Percentiles rank a stretch among this genome's conserved stretches.
Evolutionary conservation across 768 basidiomycete genomes (phyloP).

Genomic region (Suillus discolor): DNA sequence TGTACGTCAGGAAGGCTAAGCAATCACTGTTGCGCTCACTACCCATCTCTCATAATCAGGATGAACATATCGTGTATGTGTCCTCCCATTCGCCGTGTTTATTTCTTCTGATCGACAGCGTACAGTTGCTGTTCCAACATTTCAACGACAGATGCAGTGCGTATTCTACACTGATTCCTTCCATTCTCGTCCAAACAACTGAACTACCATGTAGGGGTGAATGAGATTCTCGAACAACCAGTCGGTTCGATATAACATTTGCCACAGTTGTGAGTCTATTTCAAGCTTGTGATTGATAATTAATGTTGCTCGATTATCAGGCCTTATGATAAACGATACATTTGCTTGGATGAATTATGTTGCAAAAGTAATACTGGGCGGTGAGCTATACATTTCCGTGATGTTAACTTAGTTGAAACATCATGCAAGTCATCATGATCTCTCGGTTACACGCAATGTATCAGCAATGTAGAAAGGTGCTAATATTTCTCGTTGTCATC

Average conservation of each 20-base stretch:
- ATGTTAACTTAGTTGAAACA: not conserved
- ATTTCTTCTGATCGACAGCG: not conserved
- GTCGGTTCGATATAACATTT: not conserved
- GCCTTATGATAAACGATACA: not conserved
- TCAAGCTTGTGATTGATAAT: not conserved
- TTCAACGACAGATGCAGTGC: not conserved
- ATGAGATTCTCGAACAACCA: not conserved
- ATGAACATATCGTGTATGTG: not conserved
- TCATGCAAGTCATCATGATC: not conserved
- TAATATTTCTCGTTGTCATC: not conserved
- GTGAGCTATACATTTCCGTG: not conserved
- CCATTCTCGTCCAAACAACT: not conserved
- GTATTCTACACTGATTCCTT: not conserved
- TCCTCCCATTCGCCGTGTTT: not conserved
- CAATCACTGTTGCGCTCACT: not conserved
- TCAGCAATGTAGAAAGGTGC: not conserved
- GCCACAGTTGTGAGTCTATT: not conserved
- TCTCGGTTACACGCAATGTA: not conserved
- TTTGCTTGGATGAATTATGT: not conserved
- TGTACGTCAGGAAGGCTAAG: not conserved
- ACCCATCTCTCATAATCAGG: not conserved
- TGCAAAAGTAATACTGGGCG: fast-evolving
- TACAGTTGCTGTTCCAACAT: not conserved
- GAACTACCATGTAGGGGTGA: not conserved
- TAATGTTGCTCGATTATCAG: not conserved